Evolutionary conservation across 106 monocot genomes (phyloP), one percentile per base, ranked within the genome.

Genomic region (Dendrobium huoshanense): DNA sequence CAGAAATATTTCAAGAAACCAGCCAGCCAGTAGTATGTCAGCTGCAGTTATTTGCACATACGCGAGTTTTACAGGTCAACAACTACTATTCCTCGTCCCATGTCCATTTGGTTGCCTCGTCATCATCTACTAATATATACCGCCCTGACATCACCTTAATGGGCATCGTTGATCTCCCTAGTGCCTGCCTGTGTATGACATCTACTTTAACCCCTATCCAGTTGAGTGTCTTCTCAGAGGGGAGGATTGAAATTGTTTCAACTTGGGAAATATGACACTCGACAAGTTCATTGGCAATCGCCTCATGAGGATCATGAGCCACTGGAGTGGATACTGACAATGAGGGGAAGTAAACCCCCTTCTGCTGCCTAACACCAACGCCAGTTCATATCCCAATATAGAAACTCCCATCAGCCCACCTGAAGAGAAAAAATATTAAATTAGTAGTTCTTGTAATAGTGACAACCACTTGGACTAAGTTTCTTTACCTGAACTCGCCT

Each of bases 191-290:
- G 41, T 72, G 77, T 22, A 80, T 15, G 9, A 79, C 78, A 16
- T 83, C 75, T 11, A 77, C 59, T 31, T 80, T 84, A 3, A 79
- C 80, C 17, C 82, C 70, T 4, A 68, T 58, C 90, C 90, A 93
- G 15, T 77, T 87, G 2, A 89, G 49, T n/a, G 56, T 73, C 90
- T 95, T 95, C 77, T 91, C 88, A 10, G 92, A 95, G 6, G 94
- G 94, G 11, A 92, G 67, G 19, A 92, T 79, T 15, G 85, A 90
- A 11, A 90, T 64, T 1, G 76, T 88, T 74, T 95, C 92, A 4
- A 78, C 88, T 0, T 80, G 73, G 74, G 80, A 86, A 4, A 89
- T 76, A 79, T 81, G 81, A 55, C 88, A 90, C 0, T 90, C 82
- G 4, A n/a, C 33, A 8, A 92, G 78, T n/a, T 84, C 88, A 3